Base-by-base conservation (phyloP, 169 alveolate genomes). In the Hammondia hammondi region DNA sequence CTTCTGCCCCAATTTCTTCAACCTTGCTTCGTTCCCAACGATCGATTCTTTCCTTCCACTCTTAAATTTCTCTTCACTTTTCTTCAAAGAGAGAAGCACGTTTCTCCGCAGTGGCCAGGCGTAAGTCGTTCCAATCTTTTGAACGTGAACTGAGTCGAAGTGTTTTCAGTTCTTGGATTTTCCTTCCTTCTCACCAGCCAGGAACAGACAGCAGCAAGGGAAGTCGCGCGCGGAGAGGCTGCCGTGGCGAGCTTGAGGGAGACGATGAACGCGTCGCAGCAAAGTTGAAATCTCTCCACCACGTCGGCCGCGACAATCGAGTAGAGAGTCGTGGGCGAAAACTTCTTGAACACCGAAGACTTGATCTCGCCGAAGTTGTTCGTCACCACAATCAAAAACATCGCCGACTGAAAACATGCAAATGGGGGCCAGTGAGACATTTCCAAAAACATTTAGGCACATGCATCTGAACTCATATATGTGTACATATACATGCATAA, bases 341-440 rank as follows among this genome's bases (percentile, higher is more conserved):
- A 97, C 82, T 98, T 98, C 96, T 98, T 98, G 97, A 98, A 98
- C 29, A 94, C 99, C 2, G 99, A 96, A 10, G 99, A 97, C 93
- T 98, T 98, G 82, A 98, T 97, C 90, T 98, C 99, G 43, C 98
- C 98, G 73, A 98, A 98, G 95, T 98, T 98, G 96, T 98, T 98
- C 91, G 98, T 98, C 57, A 98, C 97, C 91, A 98, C 97, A 56
- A 98, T 96, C 46, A 98, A 94, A 95, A 98, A 98, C 99, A 98
- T 98, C 24, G 98, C 97, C 5, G 98, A 97, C 96, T 96, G 85
- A n/a, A 45, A 37, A 70, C 43, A 84, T 0, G 67, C 87, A 35
- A 2, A 57, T 1, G 32, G 35, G 71, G 61, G 61, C 19, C 61
- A 21, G 48, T 19, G 10, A 72, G 48, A 19, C 27, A 71, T 52